These are phyloP conservation scores for Claviceps maximensis DNA, from an alignment of 2,329 filamentous ascomycete species.

Conservation along the genomic window DNA sequence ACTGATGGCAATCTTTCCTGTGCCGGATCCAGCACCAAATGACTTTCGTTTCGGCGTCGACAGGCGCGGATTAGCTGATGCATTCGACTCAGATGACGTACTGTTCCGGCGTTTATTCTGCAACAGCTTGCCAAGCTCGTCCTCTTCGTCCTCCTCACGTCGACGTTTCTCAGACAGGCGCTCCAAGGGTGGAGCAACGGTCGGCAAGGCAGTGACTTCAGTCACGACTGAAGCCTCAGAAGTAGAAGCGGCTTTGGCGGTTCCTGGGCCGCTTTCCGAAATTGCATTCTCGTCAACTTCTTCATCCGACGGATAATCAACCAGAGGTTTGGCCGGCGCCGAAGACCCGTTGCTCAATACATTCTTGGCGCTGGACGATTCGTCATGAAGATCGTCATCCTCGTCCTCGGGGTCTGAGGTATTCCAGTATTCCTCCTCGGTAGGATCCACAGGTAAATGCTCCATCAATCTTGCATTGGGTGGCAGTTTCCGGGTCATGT, in stretches of 20 bases:
- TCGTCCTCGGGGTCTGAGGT: constrained; percentile 78
- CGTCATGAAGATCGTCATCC: constrained; percentile 26
- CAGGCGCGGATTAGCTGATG: constrained; percentile 20
- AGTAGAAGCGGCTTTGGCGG: constrained; percentile 17
- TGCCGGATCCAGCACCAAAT: constrained; percentile 28
- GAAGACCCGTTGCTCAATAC: constrained; percentile 45
- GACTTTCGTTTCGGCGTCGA: constrained; percentile 23
- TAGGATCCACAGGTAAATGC: constrained; percentile 58
- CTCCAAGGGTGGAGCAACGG: constrained; percentile 50
- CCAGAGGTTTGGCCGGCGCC: constrained; percentile 57
- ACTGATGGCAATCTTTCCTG: constrained; percentile 44
- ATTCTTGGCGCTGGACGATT: constrained; percentile 16
- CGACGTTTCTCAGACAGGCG: constrained; percentile 78
- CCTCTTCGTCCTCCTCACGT: constrained; percentile 79
- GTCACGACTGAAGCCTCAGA: constrained; percentile 22
- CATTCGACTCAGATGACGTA: constrained; percentile 32
- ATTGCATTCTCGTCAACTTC: constrained; percentile 50
- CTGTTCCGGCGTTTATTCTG: constrained; percentile 49
- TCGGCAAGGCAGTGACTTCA: constrained; percentile 7
- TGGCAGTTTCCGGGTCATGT: constrained; percentile 30
- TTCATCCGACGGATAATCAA: constrained; percentile 89
- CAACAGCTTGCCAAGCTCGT: constrained; percentile 76
- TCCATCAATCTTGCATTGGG: constrained; percentile 51
- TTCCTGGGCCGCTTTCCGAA: constrained; percentile 27
- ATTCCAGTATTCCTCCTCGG: constrained; percentile 92